Percentiles rank a stretch among this genome's conserved stretches.
phyloP scores from a whole-genome alignment of 352 stramenopile species.

The Globisporangium barbulae region DNA sequence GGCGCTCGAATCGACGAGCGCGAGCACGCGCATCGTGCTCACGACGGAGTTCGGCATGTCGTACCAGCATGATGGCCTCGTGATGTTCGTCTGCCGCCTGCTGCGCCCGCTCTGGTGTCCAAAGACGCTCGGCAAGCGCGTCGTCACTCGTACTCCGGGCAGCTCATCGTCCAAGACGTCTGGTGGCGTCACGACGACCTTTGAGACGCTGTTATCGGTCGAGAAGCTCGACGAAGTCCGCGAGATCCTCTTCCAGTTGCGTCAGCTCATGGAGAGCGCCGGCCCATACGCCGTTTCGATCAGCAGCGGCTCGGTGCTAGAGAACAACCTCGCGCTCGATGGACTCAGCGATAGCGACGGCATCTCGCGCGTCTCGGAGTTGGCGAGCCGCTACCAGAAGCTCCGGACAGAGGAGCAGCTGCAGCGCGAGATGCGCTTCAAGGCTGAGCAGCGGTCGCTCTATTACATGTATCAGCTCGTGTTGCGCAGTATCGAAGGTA shows the following conservation, averaged over 20 bases:
- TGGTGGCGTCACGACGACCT: conserved; percentile 24
- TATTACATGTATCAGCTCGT: conserved; percentile 80
- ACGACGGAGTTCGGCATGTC: conserved; percentile 87
- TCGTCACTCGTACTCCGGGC: conserved; percentile 22
- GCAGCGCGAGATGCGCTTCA: conserved; percentile 72
- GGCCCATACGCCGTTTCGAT: conserved; percentile 78
- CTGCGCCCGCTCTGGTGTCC: conserved; percentile 70
- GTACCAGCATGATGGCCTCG: conserved; percentile 81
- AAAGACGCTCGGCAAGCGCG: conserved; percentile 52
- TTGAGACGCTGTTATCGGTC: conserved; percentile 37
- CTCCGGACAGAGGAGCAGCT: conserved; percentile 66
- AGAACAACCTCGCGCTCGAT: conserved; percentile 55
- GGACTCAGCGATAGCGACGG: conserved; percentile 30
- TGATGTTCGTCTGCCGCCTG: conserved; percentile 79
- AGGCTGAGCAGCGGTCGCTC: conserved; percentile 79
- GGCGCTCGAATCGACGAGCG: conserved; percentile 18
- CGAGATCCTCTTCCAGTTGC: conserved; percentile 80
- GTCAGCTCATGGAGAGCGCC: conserved; percentile 76
- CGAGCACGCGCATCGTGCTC: conserved; percentile 75
- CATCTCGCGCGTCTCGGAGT: conserved; percentile 55
- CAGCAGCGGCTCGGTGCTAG: conserved; percentile 48
- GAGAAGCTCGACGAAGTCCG: conserved; percentile 70
- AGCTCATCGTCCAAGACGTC: conserved; percentile 21
- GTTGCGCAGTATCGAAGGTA: conserved; percentile 72
- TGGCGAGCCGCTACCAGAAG: conserved; percentile 72